These are phyloP conservation scores for Gossypium arboreum DNA, from an alignment of 345 rosid genomes.

Conservation along the genomic window DNA sequence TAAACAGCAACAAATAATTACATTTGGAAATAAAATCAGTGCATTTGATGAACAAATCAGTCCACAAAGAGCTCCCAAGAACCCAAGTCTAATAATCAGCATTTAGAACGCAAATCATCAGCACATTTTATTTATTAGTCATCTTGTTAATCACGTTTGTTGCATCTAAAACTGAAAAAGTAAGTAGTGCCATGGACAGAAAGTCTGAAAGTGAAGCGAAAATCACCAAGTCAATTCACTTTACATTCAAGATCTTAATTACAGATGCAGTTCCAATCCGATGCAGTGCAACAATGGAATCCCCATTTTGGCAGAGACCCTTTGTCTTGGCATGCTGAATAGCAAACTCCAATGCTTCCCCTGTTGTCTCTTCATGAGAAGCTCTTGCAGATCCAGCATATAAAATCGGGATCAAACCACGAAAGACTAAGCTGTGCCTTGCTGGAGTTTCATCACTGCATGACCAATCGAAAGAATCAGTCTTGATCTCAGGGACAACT, in stretches of 20 bases:
- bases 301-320: constrained; percentile 75
- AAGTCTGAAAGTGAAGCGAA: not conserved
- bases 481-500: constrained; percentile 89
- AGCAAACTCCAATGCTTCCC: constrained; percentile 86
- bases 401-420: constrained; percentile 73
- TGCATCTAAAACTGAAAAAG: not conserved
- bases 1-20: too few species aligned
- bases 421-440: constrained; percentile 83
- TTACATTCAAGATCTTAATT: not conserved
- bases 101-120: not conserved
- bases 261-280: not conserved
- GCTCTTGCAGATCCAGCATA: constrained; percentile 95
- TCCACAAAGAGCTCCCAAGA: too few species aligned
- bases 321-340: constrained; percentile 58
- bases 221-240: not conserved
- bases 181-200: not conserved
- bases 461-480: constrained; percentile 91
- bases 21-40: too few species aligned
- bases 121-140: not conserved
- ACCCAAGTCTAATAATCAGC: not conserved
- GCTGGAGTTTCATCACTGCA: constrained; percentile 90
- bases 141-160: not conserved
- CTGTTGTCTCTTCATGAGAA: constrained; percentile 83
- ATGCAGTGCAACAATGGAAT: constrained; percentile 36
- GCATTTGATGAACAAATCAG: too few species aligned